Evolutionary conservation across 2,329 filamentous ascomycete genomes (phyloP).

Genomic region (Penicillium sp.): DNA sequence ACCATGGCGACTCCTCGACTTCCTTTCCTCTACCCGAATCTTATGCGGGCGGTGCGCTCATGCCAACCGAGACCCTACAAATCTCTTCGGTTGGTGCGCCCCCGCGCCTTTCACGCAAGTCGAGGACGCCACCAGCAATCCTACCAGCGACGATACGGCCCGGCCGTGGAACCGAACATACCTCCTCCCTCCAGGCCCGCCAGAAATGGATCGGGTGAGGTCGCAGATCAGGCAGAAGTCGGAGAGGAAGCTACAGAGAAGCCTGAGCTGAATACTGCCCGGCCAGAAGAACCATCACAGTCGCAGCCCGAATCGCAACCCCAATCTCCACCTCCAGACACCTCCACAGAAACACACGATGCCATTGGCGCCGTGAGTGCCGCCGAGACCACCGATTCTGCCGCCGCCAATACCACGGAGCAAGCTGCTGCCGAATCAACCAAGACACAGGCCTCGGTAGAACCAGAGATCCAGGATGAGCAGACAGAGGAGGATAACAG

Average conservation of each 20-base stretch:
- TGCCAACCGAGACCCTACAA: constrained; percentile 51
- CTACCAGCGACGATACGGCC: constrained; percentile 52
- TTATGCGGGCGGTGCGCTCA: constrained; percentile 62
- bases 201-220: constrained; percentile 24
- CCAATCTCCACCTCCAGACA: constrained; percentile 9
- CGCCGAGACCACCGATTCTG: constrained; percentile 12
- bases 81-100: constrained; percentile 44
- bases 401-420: constrained; percentile 16
- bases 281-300: constrained; percentile 23
- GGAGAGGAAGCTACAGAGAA: background rate
- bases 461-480: constrained; percentile 30
- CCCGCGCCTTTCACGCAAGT: constrained; percentile 44
- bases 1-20: constrained; percentile 67
- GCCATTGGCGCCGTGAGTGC: background rate
- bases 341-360: constrained; percentile 4
- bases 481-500: constrained; percentile 18
- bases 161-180: constrained; percentile 47
- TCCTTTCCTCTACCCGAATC: constrained; percentile 70
- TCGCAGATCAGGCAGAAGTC: background rate
- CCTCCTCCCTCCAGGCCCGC: constrained; percentile 43
- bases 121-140: constrained; percentile 41
- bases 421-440: constrained; percentile 18
- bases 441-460: constrained; percentile 16
- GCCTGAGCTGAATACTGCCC: constrained; percentile 1
- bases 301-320: constrained; percentile 9